Evolutionary conservation across 306 rosid species (phyloP).

Genomic region (Cicer judaicum): DNA sequence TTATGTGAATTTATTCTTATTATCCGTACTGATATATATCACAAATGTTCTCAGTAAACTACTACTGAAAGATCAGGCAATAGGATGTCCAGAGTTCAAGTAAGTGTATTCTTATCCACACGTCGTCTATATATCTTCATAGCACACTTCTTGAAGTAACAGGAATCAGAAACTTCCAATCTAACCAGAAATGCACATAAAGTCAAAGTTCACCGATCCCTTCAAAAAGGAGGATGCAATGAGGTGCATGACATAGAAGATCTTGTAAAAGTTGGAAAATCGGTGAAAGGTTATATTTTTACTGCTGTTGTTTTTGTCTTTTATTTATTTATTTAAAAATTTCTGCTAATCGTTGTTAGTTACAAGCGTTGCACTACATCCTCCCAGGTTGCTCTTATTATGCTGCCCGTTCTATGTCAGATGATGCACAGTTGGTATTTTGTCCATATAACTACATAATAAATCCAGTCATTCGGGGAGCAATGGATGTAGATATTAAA

Average conservation of each 20-base stretch:
- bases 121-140: conserved; percentile 13
- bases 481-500: conserved; percentile 90
- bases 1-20: conserved; percentile 21
- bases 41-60: conserved; percentile 65
- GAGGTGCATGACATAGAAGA: conserved; percentile 95
- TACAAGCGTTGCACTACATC: conserved; percentile 24
- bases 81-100: conserved; percentile 86
- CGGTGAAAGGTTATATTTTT: conserved; percentile 67
- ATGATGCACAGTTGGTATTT: conserved; percentile 75
- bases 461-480: conserved; percentile 83
- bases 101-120: conserved; percentile 52
- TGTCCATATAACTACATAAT: conserved; percentile 83
- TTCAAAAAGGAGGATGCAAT: conserved; percentile 91
- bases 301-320: conserved; percentile 7
- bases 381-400: conserved; percentile 85
- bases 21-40: conserved; percentile 43
- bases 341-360: conserved; percentile 14
- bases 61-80: conserved; percentile 62
- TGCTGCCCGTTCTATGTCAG: conserved; percentile 84
- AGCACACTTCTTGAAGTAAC: conserved; percentile 22
- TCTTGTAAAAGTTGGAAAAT: conserved; percentile 81
- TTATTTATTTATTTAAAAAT: not conserved
- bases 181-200: conserved; percentile 68
- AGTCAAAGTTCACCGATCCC: conserved; percentile 81
- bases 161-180: conserved; percentile 24